Evolutionary conservation across 164 flowering plant genomes (phyloP).

Genomic region (Macadamia integrifolia): DNA sequence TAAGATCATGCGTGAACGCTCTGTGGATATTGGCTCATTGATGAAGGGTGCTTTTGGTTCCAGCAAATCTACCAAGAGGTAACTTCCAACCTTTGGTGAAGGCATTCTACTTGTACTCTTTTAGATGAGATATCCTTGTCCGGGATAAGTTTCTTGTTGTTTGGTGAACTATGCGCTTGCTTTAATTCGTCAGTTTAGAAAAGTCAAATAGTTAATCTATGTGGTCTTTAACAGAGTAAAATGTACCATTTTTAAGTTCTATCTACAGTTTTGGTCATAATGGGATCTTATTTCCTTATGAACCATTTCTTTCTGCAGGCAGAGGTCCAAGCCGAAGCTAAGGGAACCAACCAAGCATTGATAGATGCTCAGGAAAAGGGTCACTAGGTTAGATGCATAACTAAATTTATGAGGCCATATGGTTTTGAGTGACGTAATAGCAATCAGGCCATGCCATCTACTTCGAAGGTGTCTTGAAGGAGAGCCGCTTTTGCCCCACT

Average conservation of each 20-base stretch:
- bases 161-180: too few relatives aligned
- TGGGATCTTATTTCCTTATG: not conserved
- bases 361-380: not conserved
- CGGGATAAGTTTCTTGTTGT: too few relatives aligned
- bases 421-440: too few relatives aligned
- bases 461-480: too few relatives aligned
- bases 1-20: constrained; percentile 57
- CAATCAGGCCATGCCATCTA: too few relatives aligned
- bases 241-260: not conserved
- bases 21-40: constrained; percentile 53
- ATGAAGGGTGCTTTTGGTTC: constrained; percentile 68
- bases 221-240: not conserved
- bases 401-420: too few relatives aligned
- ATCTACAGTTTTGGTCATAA: not conserved
- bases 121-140: not conserved
- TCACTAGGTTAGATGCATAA: too few relatives aligned
- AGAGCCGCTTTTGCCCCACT: too few relatives aligned
- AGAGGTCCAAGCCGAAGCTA: constrained; percentile 7
- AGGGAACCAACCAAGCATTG: constrained; percentile 8
- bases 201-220: not conserved
- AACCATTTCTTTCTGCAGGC: not conserved
- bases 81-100: not conserved
- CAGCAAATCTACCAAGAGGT: constrained; percentile 47
- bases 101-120: not conserved
- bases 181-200: not conserved